A percentile compares a stretch with the other conserved stretches of the same genome.
phyloP scores from a whole-genome alignment of 257 asterid species.

The Parsonsia alboflavescens region DNA sequence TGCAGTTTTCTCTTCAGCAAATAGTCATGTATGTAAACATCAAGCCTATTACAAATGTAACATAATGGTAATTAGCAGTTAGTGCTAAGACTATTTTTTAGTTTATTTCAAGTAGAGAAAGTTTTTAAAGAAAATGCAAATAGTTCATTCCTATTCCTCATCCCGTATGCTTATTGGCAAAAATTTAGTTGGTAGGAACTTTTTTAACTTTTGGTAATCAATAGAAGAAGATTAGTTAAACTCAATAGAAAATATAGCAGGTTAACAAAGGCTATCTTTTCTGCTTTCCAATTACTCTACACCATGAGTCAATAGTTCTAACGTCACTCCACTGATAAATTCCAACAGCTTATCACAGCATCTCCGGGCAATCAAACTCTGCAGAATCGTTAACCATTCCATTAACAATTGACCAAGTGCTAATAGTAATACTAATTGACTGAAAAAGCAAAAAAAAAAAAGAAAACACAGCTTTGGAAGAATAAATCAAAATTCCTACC shows the following conservation, averaged over 20 bases:
- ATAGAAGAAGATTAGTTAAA: not conserved
- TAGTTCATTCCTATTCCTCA: not conserved
- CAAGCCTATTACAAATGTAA: conserved; percentile 62
- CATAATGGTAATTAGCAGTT: not conserved
- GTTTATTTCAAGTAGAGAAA: not conserved
- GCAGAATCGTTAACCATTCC: conserved; percentile 9
- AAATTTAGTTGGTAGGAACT: not conserved
- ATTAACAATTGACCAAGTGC: not conserved
- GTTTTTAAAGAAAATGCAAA: not conserved
- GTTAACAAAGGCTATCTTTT: conserved; percentile 55
- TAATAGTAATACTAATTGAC: conserved; percentile 13
- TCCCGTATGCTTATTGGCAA: not conserved
- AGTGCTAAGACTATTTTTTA: not conserved
- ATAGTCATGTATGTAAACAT: conserved; percentile 97
- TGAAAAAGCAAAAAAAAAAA: not conserved
- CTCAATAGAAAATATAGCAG: not conserved
- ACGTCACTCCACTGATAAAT: conserved; percentile 18
- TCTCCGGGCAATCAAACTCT: conserved; percentile 29
- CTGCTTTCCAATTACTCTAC: conserved; percentile 99
- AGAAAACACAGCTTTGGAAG: not conserved
- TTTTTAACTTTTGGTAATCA: not conserved
- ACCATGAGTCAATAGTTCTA: conserved; percentile 51
- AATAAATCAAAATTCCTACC: conserved; percentile 28
- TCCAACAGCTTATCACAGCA: conserved; percentile 20
- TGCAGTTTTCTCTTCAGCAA: conserved; percentile 81